Evolutionary conservation across 2,329 filamentous ascomycete genomes (phyloP).

Genomic region (Xylaria polymorpha): DNA sequence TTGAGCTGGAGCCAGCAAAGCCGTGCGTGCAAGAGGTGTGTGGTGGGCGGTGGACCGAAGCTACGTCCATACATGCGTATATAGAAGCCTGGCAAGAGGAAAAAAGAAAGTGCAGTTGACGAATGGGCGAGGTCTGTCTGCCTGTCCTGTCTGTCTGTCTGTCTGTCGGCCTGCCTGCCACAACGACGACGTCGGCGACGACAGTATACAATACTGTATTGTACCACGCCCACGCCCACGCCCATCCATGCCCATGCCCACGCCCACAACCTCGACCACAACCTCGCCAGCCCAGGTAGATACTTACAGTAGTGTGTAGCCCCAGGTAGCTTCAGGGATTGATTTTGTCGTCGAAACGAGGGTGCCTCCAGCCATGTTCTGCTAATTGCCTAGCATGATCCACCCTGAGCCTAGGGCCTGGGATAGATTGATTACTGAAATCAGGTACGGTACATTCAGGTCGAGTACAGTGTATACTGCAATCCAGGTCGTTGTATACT

Average conservation of each 20-base stretch:
- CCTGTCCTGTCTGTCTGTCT: background rate
- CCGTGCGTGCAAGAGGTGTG: constrained; percentile 23
- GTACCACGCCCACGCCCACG: too few relatives aligned
- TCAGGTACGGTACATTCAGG: constrained; percentile 1
- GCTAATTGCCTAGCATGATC: constrained; percentile 16
- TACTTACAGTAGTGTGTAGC: too few relatives aligned
- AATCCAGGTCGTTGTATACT: background rate
- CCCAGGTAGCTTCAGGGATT: constrained; percentile 19
- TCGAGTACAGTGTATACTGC: background rate
- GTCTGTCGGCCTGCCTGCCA: background rate
- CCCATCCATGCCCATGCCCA: too few relatives aligned
- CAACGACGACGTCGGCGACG: constrained; percentile 18
- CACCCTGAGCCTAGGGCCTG: constrained; percentile 18
- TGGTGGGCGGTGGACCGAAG: constrained; percentile 17
- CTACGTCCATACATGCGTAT: constrained; percentile 3
- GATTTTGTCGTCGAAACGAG: constrained; percentile 18
- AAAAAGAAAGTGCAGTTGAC: constrained; percentile 29
- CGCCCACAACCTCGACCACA: background rate
- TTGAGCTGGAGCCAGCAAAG: constrained; percentile 30
- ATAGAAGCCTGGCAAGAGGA: constrained; percentile 6
- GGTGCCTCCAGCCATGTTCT: constrained; percentile 13
- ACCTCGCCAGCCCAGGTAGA: constrained; percentile 1
- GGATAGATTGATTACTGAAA: constrained; percentile 17
- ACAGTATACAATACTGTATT: constrained; percentile 13
- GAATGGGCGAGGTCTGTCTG: constrained; percentile 15